A percentile compares a stretch with the other conserved stretches of the same genome.
These are phyloP conservation scores for Lepidopterella palustris DNA, from an alignment of 495 filamentous ascomycete genomes.

Conservation along the genomic window DNA sequence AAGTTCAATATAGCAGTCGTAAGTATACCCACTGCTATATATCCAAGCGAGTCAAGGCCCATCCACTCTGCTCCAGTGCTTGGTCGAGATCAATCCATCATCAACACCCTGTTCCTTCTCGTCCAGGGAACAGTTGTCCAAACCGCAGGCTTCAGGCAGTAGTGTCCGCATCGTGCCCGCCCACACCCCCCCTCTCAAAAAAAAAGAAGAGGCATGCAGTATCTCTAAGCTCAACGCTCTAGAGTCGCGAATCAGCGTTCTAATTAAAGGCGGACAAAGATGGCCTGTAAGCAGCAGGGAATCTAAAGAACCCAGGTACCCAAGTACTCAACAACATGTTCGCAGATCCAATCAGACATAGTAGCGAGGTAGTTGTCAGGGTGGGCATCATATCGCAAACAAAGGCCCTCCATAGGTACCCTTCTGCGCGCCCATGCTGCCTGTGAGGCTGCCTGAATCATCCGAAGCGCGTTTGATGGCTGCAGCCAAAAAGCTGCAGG, in stretches of 20 bases:
- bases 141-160: no score
- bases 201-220: background rate
- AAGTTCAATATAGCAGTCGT: no score
- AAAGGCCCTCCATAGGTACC: background rate
- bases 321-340: background rate
- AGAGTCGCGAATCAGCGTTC: conserved; percentile 3
- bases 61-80: no score
- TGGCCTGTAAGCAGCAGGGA: background rate
- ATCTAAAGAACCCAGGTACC: conserved; percentile 1
- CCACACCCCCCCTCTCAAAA: background rate
- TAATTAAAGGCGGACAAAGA: background rate
- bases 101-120: no score
- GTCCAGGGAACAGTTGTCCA: no score
- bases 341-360: background rate
- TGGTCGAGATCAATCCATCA: no score
- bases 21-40: no score
- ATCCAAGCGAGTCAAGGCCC: no score
- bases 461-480: conserved; percentile 4
- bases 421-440: background rate
- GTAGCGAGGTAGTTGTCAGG: no score
- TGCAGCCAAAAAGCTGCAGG: conserved; percentile 13
- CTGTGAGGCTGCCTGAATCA: background rate
- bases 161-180: no score
- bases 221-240: background rate
- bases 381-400: background rate